phyloP scores from a whole-genome alignment of 306 rosid genomes.

The Vicia sativa region DNA sequence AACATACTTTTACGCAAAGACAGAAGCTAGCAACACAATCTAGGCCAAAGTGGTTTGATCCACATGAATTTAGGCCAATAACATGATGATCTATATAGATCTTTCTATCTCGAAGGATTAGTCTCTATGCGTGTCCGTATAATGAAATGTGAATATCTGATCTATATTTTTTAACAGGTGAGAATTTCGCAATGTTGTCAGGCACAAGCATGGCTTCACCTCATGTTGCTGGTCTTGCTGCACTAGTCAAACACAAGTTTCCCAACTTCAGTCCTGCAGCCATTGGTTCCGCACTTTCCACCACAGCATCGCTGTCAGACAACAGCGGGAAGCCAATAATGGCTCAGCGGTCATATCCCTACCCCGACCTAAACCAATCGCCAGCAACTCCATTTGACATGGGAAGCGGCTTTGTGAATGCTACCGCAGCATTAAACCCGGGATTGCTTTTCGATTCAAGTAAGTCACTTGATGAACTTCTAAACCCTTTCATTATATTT shows the following conservation, averaged over 20 bases:
- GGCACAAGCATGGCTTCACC: constrained; percentile 99
- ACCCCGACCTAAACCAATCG: constrained; percentile 64
- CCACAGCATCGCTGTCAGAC: constrained; percentile 70
- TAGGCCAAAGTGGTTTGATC: too few species aligned
- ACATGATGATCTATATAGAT: too few species aligned
- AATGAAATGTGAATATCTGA: constrained; percentile 24
- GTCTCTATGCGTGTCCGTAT: background rate
- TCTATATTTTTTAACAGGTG: constrained; percentile 59
- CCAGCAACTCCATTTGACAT: constrained; percentile 96
- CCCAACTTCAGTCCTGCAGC: constrained; percentile 85
- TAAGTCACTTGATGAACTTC: constrained; percentile 45
- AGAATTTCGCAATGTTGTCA: constrained; percentile 94
- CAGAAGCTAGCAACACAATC: background rate
- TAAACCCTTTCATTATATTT: background rate
- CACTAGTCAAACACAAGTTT: constrained; percentile 80
- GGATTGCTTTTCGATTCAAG: constrained; percentile 85
- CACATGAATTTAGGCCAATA: too few species aligned
- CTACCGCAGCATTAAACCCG: constrained; percentile 78
- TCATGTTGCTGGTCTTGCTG: constrained; percentile 96
- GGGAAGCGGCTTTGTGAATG: constrained; percentile 99
- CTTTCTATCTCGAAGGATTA: too few species aligned
- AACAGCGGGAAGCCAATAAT: constrained; percentile 67
- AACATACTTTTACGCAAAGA: background rate
- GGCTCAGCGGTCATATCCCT: constrained; percentile 77
- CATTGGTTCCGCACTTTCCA: constrained; percentile 82